A percentile compares a stretch with the other conserved stretches of the same genome.
Evolutionary conservation across 2,329 filamentous ascomycete species (phyloP).

Genomic region (Talaromyces marneffei): DNA sequence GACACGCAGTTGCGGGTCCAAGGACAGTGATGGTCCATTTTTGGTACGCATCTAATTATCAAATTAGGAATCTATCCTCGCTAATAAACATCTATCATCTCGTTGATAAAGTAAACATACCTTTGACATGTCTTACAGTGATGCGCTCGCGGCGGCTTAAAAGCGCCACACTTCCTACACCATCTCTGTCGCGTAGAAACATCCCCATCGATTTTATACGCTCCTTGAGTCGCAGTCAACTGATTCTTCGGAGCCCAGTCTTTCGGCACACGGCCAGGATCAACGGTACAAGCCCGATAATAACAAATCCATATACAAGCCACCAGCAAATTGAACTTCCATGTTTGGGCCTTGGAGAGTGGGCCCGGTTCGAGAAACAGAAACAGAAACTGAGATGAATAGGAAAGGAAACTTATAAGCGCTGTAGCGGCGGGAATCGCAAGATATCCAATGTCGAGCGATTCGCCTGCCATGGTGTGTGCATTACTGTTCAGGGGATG

Average conservation of each 20-base stretch:
- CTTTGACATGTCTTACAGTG: conserved; percentile 60
- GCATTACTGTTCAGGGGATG: neutral
- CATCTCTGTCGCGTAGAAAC: conserved; percentile 40
- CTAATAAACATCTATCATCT: neutral
- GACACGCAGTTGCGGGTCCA: conserved; percentile 64
- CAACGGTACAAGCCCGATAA: conserved; percentile 52
- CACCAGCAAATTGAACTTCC: conserved; percentile 51
- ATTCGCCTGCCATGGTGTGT: conserved; percentile 14
- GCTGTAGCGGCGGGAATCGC: conserved; percentile 50
- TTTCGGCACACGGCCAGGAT: conserved; percentile 51
- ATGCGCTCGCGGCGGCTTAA: conserved; percentile 59
- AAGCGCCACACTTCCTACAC: conserved; percentile 57
- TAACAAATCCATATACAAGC: conserved; percentile 55
- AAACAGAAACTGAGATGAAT: conserved; percentile 56
- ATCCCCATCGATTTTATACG: conserved; percentile 7
- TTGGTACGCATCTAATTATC: conserved; percentile 52
- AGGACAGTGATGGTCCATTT: conserved; percentile 63
- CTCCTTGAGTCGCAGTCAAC: neutral
- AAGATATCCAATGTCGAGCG: conserved; percentile 24
- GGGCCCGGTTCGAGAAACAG: conserved; percentile 49
- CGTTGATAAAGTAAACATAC: conserved; percentile 28
- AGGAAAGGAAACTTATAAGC: conserved; percentile 55
- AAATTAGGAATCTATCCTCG: neutral
- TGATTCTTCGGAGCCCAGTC: conserved; percentile 30
- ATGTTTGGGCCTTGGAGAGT: conserved; percentile 44